A percentile compares a stretch with the other conserved stretches of the same genome.
These are phyloP conservation scores for Blastomyces silverae DNA, from an alignment of 2,329 filamentous ascomycete genomes.

Conservation along the genomic window DNA sequence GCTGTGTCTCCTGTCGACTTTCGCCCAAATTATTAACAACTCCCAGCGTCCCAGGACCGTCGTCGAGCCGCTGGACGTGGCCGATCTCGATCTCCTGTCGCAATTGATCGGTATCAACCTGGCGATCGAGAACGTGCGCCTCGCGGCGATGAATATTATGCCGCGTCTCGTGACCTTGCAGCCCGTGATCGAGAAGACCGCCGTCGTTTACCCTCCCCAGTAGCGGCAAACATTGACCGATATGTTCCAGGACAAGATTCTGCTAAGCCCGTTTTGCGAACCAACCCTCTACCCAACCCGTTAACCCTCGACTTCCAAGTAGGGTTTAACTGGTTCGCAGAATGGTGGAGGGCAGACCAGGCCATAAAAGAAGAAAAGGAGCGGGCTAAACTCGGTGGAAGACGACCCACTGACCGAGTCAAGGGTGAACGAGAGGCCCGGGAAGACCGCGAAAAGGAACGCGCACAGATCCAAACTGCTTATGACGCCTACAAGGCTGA, in stretches of 20 bases:
- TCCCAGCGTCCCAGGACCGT: constrained; percentile 36
- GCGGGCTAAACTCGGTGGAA: constrained; percentile 52
- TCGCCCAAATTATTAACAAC: constrained; percentile 7
- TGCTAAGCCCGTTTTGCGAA: constrained; percentile 46
- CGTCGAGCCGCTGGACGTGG: constrained; percentile 41
- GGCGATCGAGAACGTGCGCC: constrained; percentile 43
- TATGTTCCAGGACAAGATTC: constrained; percentile 58
- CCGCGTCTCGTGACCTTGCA: constrained; percentile 37
- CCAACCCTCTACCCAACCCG: constrained; percentile 56
- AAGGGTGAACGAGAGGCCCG: constrained; percentile 57
- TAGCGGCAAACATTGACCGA: constrained; percentile 54
- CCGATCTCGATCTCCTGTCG: constrained; percentile 55
- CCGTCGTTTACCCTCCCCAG: constrained; percentile 53
- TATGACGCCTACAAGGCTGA: constrained; percentile 62
- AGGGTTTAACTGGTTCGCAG: constrained; percentile 61
- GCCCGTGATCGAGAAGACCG: constrained; percentile 52
- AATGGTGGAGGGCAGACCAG: constrained; percentile 62
- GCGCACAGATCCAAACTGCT: constrained; percentile 56
- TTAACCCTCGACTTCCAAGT: constrained; percentile 59
- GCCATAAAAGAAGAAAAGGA: constrained; percentile 59
- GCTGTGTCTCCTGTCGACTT: background rate
- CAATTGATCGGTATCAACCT: constrained; percentile 60
- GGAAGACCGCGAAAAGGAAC: constrained; percentile 57
- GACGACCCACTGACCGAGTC: constrained; percentile 49
- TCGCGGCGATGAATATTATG: constrained; percentile 53